phyloP scores from a whole-genome alignment of 2,329 filamentous ascomycete genomes.

The Penicillium paneum region DNA sequence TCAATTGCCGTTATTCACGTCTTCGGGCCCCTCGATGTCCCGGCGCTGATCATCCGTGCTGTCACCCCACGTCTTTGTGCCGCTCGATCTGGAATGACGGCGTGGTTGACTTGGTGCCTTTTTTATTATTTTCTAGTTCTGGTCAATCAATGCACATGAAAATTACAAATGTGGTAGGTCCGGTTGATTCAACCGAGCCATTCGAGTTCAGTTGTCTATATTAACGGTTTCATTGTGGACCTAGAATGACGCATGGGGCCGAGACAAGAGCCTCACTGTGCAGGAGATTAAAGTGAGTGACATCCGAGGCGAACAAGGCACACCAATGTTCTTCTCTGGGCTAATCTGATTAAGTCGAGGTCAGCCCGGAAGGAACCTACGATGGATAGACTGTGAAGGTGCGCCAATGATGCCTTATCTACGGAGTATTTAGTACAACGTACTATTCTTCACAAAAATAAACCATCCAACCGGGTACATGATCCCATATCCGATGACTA shows the following conservation, averaged over 20 bases:
- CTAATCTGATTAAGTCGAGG: not conserved
- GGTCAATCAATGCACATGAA: not conserved
- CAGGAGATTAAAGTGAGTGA: not conserved
- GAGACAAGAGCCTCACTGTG: not conserved
- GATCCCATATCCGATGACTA: not conserved
- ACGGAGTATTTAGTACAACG: not conserved
- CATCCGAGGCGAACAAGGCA: not conserved
- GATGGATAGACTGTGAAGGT: not conserved
- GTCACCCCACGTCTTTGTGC: not conserved
- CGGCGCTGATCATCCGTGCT: constrained; percentile 3
- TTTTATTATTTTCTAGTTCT: not conserved
- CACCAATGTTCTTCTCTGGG: not conserved
- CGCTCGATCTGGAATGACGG: not conserved
- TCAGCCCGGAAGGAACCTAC: not conserved
- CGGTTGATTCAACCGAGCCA: not conserved
- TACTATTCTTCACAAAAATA: not conserved
- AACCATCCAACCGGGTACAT: not conserved
- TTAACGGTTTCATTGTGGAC: not conserved
- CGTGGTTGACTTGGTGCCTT: not conserved
- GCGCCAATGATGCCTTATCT: not conserved
- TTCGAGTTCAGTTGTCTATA: not conserved
- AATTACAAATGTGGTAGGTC: not conserved
- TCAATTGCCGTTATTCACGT: not conserved
- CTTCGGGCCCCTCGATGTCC: not conserved
- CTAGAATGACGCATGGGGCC: not conserved